Conservation (phyloP, 345 rosid species). For the Populus pruinosa region DNA sequence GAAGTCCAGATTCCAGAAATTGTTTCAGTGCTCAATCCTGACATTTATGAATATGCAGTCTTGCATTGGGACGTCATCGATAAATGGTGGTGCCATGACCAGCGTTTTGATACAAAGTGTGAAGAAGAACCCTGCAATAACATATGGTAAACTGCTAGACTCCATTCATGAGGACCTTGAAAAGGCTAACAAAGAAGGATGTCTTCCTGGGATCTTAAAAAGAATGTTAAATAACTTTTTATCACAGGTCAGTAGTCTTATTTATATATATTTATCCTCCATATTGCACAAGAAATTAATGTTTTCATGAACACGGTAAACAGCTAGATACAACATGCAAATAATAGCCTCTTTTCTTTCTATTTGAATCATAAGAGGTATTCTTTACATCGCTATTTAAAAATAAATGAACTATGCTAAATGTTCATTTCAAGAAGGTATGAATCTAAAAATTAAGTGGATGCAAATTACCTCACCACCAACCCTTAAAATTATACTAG, state of each 20-base stretch:
- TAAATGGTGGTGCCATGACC: conserved; percentile 22
- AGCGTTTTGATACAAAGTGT: conserved; percentile 11
- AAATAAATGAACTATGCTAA: too few species aligned
- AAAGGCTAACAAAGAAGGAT: neutral
- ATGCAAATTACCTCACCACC: too few species aligned
- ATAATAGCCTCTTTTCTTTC: too few species aligned
- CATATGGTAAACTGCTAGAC: conserved; percentile 17
- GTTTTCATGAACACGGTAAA: neutral
- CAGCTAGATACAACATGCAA: too few species aligned
- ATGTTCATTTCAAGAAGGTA: too few species aligned
- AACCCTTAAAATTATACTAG: too few species aligned
- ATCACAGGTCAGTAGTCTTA: conserved; percentile 4
- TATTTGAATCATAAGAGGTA: too few species aligned
- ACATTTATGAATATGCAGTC: neutral
- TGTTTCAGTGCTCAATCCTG: neutral
- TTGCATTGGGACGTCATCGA: neutral
- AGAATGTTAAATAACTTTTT: neutral
- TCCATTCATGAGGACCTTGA: conserved; percentile 6
- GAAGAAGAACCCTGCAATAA: neutral
- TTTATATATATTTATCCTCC: too few species aligned
- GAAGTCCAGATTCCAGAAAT: neutral
- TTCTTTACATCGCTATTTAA: too few species aligned
- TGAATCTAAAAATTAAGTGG: too few species aligned
- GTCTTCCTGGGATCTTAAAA: conserved; percentile 4
- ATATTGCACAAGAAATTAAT: neutral